These are phyloP conservation scores for Myriosclerotinia scirpicola DNA, from an alignment of 2,329 filamentous ascomycete species.

Conservation along the genomic window DNA sequence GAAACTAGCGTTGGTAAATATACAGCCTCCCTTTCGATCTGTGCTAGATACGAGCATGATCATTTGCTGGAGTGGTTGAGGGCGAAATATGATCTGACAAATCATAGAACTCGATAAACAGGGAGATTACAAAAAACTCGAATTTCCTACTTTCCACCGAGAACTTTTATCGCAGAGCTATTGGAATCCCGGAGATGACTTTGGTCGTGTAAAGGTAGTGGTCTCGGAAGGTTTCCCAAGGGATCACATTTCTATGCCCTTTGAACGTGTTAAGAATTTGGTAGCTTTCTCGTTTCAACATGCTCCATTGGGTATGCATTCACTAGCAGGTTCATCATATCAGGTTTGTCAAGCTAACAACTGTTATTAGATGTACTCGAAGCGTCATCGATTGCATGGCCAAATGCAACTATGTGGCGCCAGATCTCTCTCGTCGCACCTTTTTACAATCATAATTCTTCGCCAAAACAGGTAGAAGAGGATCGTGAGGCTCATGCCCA, in stretches of 20 bases:
- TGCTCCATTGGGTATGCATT: conserved; percentile 66
- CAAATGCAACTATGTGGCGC: conserved; percentile 69
- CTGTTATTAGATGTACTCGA: conserved; percentile 68
- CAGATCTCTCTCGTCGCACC: conserved; percentile 46
- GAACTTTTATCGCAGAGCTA: conserved; percentile 67
- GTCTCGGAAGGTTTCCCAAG: conserved; percentile 71
- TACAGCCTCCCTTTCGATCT: background rate
- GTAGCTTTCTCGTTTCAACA: conserved; percentile 83
- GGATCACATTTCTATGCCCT: conserved; percentile 50
- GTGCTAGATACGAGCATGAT: background rate
- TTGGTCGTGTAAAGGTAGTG: conserved; percentile 74
- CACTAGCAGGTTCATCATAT: background rate
- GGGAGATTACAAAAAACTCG: conserved; percentile 60
- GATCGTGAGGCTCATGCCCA: conserved; percentile 60
- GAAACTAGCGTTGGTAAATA: conserved; percentile 47
- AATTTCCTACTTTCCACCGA: conserved; percentile 70
- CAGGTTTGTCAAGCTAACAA: conserved; percentile 7
- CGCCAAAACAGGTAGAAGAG: conserved; percentile 45
- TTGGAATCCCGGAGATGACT: conserved; percentile 70
- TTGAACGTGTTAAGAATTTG: conserved; percentile 69
- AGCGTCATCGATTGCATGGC: conserved; percentile 74
- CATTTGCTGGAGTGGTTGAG: background rate
- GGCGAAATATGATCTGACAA: conserved; percentile 17
- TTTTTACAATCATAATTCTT: conserved; percentile 33
- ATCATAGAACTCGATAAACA: conserved; percentile 38